These are phyloP conservation scores for Lavandula angustifolia DNA, from an alignment of 257 asterid genomes.

Conservation along the genomic window DNA sequence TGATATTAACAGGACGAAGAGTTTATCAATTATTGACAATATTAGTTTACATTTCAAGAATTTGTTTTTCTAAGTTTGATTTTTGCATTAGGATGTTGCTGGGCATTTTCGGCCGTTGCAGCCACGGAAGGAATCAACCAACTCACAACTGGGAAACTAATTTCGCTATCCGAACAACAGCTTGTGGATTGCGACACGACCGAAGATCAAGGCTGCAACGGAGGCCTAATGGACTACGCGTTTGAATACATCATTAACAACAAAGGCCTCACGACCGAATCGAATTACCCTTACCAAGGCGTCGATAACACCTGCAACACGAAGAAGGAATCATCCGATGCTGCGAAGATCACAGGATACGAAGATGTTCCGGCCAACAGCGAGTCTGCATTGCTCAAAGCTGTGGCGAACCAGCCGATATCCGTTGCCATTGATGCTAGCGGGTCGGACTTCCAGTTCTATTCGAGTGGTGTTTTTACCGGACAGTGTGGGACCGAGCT, in stretches of 20 bases:
- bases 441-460: slow-evolving; percentile 35
- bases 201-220: slow-evolving; percentile 23
- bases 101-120: slow-evolving; percentile 14
- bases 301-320: neutral
- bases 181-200: slow-evolving; percentile 23
- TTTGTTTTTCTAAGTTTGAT: neutral
- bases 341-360: slow-evolving; percentile 25
- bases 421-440: slow-evolving; percentile 45
- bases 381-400: slow-evolving; percentile 8
- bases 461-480: slow-evolving; percentile 36
- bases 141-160: neutral
- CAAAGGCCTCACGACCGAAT: slow-evolving; percentile 25
- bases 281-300: neutral
- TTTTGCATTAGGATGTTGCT: neutral
- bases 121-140: slow-evolving; percentile 24
- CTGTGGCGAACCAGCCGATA: slow-evolving; percentile 30
- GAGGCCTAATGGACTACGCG: slow-evolving; percentile 23
- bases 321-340: slow-evolving; percentile 13
- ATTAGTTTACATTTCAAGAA: neutral
- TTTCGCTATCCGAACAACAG: slow-evolving; percentile 20
- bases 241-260: slow-evolving; percentile 17
- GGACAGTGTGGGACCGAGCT: slow-evolving; percentile 44
- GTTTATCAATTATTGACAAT: neutral
- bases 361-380: slow-evolving; percentile 28
- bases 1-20: no score